A percentile compares a stretch with the other conserved stretches of the same genome.
These are phyloP conservation scores for Dioszegia aurantiaca DNA, from an alignment of 768 basidiomycete species.

Conservation along the genomic window DNA sequence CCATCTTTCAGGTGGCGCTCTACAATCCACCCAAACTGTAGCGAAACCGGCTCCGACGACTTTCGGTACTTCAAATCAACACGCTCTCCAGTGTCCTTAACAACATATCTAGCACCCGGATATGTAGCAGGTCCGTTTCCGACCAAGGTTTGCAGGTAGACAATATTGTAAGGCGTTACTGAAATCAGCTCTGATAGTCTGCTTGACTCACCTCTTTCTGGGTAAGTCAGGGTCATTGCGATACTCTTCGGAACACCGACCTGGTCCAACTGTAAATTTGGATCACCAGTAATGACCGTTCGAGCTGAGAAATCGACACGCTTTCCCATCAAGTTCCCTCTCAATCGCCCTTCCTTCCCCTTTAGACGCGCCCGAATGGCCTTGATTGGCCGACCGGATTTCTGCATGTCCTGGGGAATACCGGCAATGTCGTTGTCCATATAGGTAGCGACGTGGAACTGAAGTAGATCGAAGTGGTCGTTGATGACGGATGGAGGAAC, in stretches of 20 bases:
- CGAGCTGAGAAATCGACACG: conserved; percentile 99
- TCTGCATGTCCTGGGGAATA: conserved; percentile 93
- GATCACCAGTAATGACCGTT: conserved; percentile 98
- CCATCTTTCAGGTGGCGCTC: conserved; percentile 96
- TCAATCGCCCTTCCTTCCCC: conserved; percentile 95
- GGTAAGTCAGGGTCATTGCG: conserved; percentile 96
- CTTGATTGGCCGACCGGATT: conserved; percentile 95
- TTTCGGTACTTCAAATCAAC: conserved; percentile 97
- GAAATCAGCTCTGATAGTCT: neutral
- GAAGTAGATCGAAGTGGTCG: conserved; percentile 92
- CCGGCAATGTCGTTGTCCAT: conserved; percentile 99
- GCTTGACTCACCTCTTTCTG: conserved; percentile 73
- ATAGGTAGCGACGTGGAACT: conserved; percentile 98
- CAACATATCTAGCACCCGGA: conserved; percentile 93
- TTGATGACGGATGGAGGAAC: conserved; percentile 92
- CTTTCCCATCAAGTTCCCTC: conserved; percentile 99
- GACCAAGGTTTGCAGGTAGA: conserved; percentile 88
- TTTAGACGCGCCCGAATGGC: conserved; percentile 96
- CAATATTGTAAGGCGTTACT: conserved; percentile 98
- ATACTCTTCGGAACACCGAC: conserved; percentile 94
- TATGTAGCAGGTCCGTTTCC: conserved; percentile 91
- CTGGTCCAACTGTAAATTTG: conserved; percentile 91
- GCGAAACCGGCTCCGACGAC: conserved; percentile 78
- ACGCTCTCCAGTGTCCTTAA: conserved; percentile 94
- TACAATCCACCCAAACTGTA: conserved; percentile 98